Evolutionary conservation across 352 stramenopile genomes (phyloP), one percentile per base, ranked within the genome.

Genomic region (Globisporangium recalcitrans): DNA sequence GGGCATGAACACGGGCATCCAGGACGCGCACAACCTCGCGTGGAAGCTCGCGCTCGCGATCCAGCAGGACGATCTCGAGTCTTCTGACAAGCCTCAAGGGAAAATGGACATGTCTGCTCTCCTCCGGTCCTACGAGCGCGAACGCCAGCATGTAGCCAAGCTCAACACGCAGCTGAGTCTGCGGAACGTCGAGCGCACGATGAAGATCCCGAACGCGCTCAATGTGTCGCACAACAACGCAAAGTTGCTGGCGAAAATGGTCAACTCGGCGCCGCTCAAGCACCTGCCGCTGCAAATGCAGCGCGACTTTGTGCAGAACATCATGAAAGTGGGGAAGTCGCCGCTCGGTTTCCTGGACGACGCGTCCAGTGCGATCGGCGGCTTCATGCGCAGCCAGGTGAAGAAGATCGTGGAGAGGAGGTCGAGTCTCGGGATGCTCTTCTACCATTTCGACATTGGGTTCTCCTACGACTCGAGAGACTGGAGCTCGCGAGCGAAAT

Each of bases 1-100:
- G 46, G 93, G 93, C 57, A 93, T 98, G 77, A 98, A 98, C 72
- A 97, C 89, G 1, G 93, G 91, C 42, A 70, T 98, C 29, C 87
- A 97, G 64, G 91, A 98, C 60, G 82, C 87, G 0, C 90, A 97
- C 73, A 98, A 98, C 60, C 71, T 98, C 9, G 86, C 80, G 2
- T 98, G 91, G 93, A 97, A 97, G 64, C 78, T 98, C 13, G 87
- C 88, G 7, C 75, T 82, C 21, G 58, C 78, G 13, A 69, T 96
- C 3, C 74, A 89, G 26, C 71, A 78, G 14, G 52, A 69, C 16
- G 60, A 54, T 7, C 19, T 47, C 3, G 11, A 58, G 38, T 0
- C 38, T 46, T 46, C 38, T 16, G 16, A 22, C 16, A 46, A 46
- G 16, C 22, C 38, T 22, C 16, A 40, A 6, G 0, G 7, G 19